Percentiles rank a stretch among this genome's conserved stretches.
These are phyloP conservation scores for Nannizziopsis arthrosporioides DNA, from an alignment of 2,329 filamentous ascomycete genomes.

Conservation along the genomic window DNA sequence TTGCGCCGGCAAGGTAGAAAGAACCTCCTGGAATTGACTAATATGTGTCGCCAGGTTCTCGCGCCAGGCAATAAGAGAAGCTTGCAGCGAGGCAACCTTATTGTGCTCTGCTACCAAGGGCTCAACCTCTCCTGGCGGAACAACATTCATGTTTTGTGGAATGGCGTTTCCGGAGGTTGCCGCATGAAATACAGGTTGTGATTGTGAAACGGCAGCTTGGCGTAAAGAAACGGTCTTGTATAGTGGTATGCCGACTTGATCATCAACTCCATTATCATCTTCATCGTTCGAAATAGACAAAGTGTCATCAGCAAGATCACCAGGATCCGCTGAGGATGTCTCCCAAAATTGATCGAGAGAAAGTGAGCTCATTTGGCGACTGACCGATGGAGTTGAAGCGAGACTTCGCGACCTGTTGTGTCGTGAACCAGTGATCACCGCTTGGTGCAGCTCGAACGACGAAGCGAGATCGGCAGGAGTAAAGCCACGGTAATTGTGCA, in stretches of 20 bases:
- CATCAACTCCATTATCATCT: conserved; percentile 22
- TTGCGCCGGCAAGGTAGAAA: conserved; percentile 46
- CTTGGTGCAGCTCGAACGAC: conserved; percentile 52
- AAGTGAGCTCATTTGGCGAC: conserved; percentile 42
- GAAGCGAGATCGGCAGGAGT: conserved; percentile 60
- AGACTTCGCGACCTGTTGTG: conserved; percentile 56
- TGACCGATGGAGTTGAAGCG: conserved; percentile 43
- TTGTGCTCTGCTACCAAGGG: conserved; percentile 19
- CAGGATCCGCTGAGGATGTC: conserved; percentile 37
- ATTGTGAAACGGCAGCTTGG: conserved; percentile 28
- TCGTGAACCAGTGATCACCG: conserved; percentile 50
- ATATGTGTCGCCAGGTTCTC: conserved; percentile 63
- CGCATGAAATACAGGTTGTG: conserved; percentile 16
- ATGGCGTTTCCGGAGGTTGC: conserved; percentile 14
- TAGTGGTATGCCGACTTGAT: conserved; percentile 17
- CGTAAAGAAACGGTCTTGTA: conserved; percentile 26
- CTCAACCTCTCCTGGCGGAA: conserved; percentile 20
- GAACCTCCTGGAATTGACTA: conserved; percentile 62
- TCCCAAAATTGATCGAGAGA: conserved; percentile 60
- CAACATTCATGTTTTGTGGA: conserved; percentile 14
- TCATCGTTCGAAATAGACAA: conserved; percentile 22
- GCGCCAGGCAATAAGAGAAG: conserved; percentile 57
- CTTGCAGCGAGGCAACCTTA: conserved; percentile 42
- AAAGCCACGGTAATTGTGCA: conserved; percentile 58
- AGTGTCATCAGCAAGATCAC: conserved; percentile 32